phyloP scores from a whole-genome alignment of 495 filamentous ascomycete genomes.

The Lasiosphaeria ovina region DNA sequence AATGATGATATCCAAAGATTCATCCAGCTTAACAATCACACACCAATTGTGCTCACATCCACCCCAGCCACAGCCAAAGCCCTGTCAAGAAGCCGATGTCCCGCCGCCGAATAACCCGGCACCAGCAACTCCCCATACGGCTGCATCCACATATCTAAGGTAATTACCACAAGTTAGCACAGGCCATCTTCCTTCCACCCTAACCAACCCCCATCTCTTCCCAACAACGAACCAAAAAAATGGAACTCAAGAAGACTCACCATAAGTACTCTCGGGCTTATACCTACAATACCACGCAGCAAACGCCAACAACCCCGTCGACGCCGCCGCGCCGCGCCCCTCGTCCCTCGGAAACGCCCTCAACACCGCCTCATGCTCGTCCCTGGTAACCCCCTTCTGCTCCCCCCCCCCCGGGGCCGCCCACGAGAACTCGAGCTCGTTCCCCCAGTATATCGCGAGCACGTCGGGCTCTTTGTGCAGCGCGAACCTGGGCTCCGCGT shows the following conservation, averaged over 20 bases:
- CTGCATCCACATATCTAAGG: conserved; percentile 23
- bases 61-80: too few species aligned
- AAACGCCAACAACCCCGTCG: conserved; percentile 10
- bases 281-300: conserved; percentile 18
- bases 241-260: conserved; percentile 6
- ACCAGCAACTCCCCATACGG: conserved; percentile 18
- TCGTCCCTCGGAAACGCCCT: conserved; percentile 19
- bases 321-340: conserved; percentile 8
- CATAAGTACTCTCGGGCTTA: conserved; percentile 25
- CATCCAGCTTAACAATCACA: too few species aligned
- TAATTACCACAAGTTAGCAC: background rate
- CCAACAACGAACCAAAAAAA: background rate
- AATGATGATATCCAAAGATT: too few species aligned
- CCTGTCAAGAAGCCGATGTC: conserved; percentile 11
- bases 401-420: too few species aligned
- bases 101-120: conserved; percentile 18
- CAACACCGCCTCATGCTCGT: conserved; percentile 14
- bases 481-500: conserved; percentile 14
- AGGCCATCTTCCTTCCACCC: too few species aligned
- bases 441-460: conserved; percentile 11
- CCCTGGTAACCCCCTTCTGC: conserved; percentile 12
- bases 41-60: too few species aligned
- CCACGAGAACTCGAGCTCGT: conserved; percentile 19
- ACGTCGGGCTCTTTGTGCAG: conserved; percentile 26
- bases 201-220: too few species aligned